Conservation (phyloP, 225 moss, liverwort and hornwort species). For the Asterella californica region DNA sequence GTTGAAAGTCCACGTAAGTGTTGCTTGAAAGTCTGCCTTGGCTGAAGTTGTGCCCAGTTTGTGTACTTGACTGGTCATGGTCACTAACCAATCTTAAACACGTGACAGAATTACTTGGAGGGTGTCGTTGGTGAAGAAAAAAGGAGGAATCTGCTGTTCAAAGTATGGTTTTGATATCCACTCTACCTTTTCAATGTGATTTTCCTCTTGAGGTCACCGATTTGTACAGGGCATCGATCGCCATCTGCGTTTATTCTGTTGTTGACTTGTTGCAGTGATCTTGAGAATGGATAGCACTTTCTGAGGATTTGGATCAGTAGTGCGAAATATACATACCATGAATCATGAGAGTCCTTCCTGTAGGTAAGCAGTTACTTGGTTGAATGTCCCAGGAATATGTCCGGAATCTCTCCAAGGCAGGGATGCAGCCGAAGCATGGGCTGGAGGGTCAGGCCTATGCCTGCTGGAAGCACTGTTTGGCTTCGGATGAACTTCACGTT, state of each 20-base stretch:
- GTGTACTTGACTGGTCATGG: not conserved
- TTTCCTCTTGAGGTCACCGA: not conserved
- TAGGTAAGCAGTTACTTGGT: not conserved
- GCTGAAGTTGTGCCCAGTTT: not conserved
- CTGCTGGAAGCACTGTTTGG: constrained; percentile 74
- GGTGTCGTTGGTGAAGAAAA: constrained; percentile 63
- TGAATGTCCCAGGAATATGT: constrained; percentile 61
- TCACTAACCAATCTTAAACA: not conserved
- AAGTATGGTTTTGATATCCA: constrained; percentile 38
- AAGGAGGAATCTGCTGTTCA: constrained; percentile 61
- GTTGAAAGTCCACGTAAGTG: not conserved
- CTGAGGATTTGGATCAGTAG: not conserved
- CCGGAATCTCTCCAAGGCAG: constrained; percentile 55
- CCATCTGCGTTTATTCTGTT: not conserved
- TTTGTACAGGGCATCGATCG: not conserved
- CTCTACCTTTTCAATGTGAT: not conserved
- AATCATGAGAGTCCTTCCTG: too few relatives aligned
- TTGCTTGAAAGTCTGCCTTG: not conserved
- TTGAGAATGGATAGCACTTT: not conserved
- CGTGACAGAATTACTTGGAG: constrained; percentile 82
- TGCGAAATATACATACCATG: not conserved
- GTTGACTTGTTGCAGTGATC: not conserved
- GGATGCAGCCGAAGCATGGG: constrained; percentile 86
- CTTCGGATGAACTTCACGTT: constrained; percentile 47
- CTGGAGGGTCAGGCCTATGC: constrained; percentile 85